These are phyloP conservation scores for Bacidia gigantensis DNA, from an alignment of 495 filamentous ascomycete genomes.

Conservation along the genomic window DNA sequence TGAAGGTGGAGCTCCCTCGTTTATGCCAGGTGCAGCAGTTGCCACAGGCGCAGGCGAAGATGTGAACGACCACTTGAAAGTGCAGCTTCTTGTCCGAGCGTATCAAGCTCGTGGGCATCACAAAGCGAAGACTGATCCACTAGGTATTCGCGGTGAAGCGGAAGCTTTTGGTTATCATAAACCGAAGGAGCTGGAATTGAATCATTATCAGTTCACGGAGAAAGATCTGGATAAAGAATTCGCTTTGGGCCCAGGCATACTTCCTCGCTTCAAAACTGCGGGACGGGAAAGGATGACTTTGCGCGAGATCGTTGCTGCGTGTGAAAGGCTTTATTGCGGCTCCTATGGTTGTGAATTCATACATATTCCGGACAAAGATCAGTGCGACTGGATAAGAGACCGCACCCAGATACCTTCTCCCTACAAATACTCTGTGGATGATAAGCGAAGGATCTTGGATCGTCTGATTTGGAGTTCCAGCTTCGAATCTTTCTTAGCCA, in stretches of 20 bases:
- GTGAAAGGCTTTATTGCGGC: slow-evolving; percentile 92
- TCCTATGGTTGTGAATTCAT: slow-evolving; percentile 96
- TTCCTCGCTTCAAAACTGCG: slow-evolving; percentile 82
- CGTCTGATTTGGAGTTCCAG: slow-evolving; percentile 95
- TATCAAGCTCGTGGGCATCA: slow-evolving; percentile 97
- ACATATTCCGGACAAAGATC: slow-evolving; percentile 92
- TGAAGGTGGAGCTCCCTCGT: slow-evolving; percentile 61
- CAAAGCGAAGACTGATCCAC: slow-evolving; percentile 92
- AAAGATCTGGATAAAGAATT: slow-evolving; percentile 90
- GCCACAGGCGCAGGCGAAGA: slow-evolving; percentile 58
- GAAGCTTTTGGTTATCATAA: slow-evolving; percentile 76
- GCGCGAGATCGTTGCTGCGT: slow-evolving; percentile 82
- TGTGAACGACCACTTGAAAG: slow-evolving; percentile 93
- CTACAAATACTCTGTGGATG: slow-evolving; percentile 90
- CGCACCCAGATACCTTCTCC: slow-evolving; percentile 86
- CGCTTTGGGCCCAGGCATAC: slow-evolving; percentile 81
- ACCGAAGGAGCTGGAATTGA: slow-evolving; percentile 84
- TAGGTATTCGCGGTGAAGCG: slow-evolving; percentile 78
- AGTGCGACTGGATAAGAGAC: slow-evolving; percentile 95
- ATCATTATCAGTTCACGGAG: slow-evolving; percentile 88
- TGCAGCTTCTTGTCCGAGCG: slow-evolving; percentile 87
- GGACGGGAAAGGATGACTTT: slow-evolving; percentile 89
- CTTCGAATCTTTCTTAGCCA: slow-evolving; percentile 87
- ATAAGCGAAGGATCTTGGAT: slow-evolving; percentile 93
- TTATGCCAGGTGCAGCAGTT: slow-evolving; percentile 53